Conservation (phyloP, 1,284 basidiomycete genomes). For the Phenoliferia sp. region DNA sequence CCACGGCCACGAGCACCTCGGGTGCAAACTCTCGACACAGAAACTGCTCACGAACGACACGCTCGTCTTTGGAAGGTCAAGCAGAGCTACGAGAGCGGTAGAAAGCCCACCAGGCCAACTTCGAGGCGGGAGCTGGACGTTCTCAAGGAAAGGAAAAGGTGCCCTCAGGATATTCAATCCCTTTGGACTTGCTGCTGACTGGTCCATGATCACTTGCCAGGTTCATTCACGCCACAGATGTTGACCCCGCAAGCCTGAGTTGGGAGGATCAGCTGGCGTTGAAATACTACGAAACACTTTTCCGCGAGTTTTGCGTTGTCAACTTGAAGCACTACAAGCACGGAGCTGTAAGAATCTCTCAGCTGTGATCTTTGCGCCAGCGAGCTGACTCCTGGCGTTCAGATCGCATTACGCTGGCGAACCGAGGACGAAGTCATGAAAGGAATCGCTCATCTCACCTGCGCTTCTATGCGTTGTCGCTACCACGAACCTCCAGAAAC, state of each 20-base stretch:
- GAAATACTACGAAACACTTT: slow-evolving; percentile 80
- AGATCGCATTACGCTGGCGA: slow-evolving; percentile 86
- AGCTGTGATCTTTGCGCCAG: not conserved
- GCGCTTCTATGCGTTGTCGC: slow-evolving; percentile 76
- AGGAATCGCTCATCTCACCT: slow-evolving; percentile 64
- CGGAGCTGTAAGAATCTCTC: slow-evolving; percentile 59
- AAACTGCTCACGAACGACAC: slow-evolving; percentile 25
- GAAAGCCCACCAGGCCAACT: slow-evolving; percentile 7
- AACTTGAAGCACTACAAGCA: slow-evolving; percentile 92
- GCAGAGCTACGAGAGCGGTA: slow-evolving; percentile 4
- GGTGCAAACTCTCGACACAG: slow-evolving; percentile 6
- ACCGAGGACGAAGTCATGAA: slow-evolving; percentile 81
- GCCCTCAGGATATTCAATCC: slow-evolving; percentile 7
- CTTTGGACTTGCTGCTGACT: not conserved
- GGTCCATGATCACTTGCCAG: slow-evolving; percentile 47
- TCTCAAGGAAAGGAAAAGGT: slow-evolving; percentile 47
- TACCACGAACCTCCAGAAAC: slow-evolving; percentile 51
- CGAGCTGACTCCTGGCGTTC: slow-evolving; percentile 1
- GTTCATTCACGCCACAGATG: slow-evolving; percentile 68
- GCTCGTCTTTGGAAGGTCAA: slow-evolving; percentile 10
- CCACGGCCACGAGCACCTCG: too few species aligned
- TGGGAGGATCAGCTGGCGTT: slow-evolving; percentile 57
- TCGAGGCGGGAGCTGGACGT: slow-evolving; percentile 47
- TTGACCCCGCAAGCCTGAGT: slow-evolving; percentile 35
- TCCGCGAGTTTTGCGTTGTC: slow-evolving; percentile 87